These are phyloP conservation scores for Alternaria sp. DNA, from an alignment of 2,329 filamentous ascomycete genomes.

Conservation along the genomic window DNA sequence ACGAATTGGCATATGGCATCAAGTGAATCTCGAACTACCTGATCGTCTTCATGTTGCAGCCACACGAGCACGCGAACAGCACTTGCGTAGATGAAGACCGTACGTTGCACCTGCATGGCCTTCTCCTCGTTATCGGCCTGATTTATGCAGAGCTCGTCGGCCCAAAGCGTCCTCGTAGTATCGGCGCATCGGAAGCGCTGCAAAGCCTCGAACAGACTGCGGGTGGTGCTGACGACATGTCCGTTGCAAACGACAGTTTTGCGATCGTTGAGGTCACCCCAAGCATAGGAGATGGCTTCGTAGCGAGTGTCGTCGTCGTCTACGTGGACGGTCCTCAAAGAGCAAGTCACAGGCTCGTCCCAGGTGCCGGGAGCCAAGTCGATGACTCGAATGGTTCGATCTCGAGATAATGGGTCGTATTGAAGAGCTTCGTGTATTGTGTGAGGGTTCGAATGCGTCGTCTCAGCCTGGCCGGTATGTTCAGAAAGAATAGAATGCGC, in stretches of 20 bases:
- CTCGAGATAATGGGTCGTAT: background rate
- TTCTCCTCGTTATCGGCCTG: slow-evolving; percentile 39
- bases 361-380: background rate
- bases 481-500: background rate
- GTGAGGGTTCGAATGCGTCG: too few relatives aligned
- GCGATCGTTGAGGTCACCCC: slow-evolving; percentile 3
- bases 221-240: background rate
- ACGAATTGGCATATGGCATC: background rate
- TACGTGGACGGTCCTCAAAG: background rate
- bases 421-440: too few relatives aligned
- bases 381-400: background rate
- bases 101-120: slow-evolving; percentile 40
- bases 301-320: background rate
- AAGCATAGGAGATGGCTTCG: slow-evolving; percentile 20
- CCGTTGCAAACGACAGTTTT: background rate
- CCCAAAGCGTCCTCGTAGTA: slow-evolving; percentile 23
- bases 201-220: slow-evolving; percentile 7
- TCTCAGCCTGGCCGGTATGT: background rate
- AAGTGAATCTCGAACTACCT: background rate
- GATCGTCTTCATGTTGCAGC: background rate
- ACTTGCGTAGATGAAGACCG: slow-evolving; percentile 13
- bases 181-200: background rate
- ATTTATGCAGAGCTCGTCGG: slow-evolving; percentile 41
- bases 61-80: background rate
- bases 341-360: background rate